These are phyloP conservation scores for Colletotrichum lindemuthianum DNA, from an alignment of 2,329 filamentous ascomycete species.

Conservation along the genomic window DNA sequence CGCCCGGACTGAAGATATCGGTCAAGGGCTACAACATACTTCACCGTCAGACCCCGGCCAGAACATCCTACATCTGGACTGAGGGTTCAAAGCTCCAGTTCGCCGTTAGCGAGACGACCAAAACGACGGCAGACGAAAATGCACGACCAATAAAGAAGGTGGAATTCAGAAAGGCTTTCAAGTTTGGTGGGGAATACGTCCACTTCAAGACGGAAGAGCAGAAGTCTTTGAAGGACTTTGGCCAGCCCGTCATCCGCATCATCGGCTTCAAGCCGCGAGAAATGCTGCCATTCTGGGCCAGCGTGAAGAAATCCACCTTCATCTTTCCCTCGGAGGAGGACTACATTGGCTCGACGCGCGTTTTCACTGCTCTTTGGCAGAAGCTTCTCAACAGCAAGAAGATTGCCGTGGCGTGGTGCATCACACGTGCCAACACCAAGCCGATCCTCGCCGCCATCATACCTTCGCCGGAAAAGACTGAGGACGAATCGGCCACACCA, in stretches of 20 bases:
- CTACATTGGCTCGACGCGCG: conserved; percentile 89
- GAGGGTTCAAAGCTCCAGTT: conserved; percentile 88
- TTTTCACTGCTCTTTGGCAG: conserved; percentile 90
- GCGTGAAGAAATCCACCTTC: conserved; percentile 86
- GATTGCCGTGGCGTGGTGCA: conserved; percentile 89
- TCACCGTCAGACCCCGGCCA: conserved; percentile 82
- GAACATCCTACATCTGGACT: conserved; percentile 88
- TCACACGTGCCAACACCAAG: conserved; percentile 81
- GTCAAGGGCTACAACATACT: conserved; percentile 93
- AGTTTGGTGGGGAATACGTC: conserved; percentile 91
- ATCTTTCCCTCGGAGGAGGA: conserved; percentile 94
- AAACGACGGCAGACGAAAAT: conserved; percentile 81
- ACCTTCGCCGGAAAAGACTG: conserved; percentile 74
- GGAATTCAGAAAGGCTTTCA: conserved; percentile 92
- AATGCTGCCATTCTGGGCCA: conserved; percentile 83
- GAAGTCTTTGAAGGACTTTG: conserved; percentile 80
- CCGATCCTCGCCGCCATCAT: conserved; percentile 85
- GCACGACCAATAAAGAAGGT: conserved; percentile 79
- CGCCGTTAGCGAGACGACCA: conserved; percentile 76
- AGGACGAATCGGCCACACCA: conserved; percentile 73
- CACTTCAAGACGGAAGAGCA: conserved; percentile 88
- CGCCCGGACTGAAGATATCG: conserved; percentile 84
- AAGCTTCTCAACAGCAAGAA: conserved; percentile 84
- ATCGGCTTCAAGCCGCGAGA: conserved; percentile 91
- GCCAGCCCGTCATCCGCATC: conserved; percentile 83